Base-by-base conservation (phyloP, 2,329 filamentous ascomycete genomes). In the Coniella lustricola region DNA sequence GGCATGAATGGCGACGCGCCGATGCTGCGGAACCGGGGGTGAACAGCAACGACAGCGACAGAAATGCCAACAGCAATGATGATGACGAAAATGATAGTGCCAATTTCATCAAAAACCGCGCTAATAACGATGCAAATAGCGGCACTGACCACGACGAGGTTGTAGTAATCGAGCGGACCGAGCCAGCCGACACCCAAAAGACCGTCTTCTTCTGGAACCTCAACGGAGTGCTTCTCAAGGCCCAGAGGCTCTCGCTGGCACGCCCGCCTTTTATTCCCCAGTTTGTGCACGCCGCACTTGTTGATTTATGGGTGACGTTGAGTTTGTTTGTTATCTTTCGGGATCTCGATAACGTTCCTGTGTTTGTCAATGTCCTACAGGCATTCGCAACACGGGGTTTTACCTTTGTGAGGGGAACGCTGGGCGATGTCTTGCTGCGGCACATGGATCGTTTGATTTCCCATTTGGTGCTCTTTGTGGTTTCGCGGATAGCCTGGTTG, bases 131-230 rank as follows among this genome's bases (percentile, higher is more conserved):
- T 5, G 10, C 25, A 29, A 29, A 29, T 10, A 10, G 5, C 5
- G 10, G 25, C 25, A 29, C 25, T 10, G 5, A 29, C 5, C 5
- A 29, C 25, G 25, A 29, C 10, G 67, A 71, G 0, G 58, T 63
- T 1, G 47, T 75, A 2, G 70, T 74, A 0, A 60, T 71, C 10
- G 73, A 76, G 57, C 66, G 70, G 58, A 76, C 72, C 0, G 66
- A 69, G 14, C 73, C 73, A 0, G 58, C 48, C 4, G 72, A 75
- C 45, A 64, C 69, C 0, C 55, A 62, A 10, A 76, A 76, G 56
- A 62, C 68, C 2, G 51, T 72, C 0, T 76, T 76, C 57, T 76
- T 76, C 53, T 68, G 71, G 62, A 75, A 75, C 44, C 48, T 76
- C 21, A 75, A 75, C 36, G 67, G 67, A 0, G 58, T 70, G 3